Evolutionary conservation across 257 asterid genomes (phyloP), one percentile per base, ranked within the genome.

Genomic region (Osmanthus fragrans): DNA sequence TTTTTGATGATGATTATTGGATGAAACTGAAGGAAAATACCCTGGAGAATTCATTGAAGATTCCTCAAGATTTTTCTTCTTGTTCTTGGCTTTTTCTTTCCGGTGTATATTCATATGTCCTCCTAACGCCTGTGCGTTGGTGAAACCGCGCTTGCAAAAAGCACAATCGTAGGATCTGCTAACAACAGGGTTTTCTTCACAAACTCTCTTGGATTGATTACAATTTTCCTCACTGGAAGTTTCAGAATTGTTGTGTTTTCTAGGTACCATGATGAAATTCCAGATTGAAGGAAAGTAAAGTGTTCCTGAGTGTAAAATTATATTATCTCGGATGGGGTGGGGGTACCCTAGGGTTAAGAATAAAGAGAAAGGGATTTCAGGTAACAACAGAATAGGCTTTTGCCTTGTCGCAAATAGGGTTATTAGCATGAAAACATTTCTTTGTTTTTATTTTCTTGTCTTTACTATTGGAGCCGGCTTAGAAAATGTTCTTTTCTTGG

Each of bases 21-120:
- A 64, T n/a, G 83, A 68, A 76, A 75, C 36, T 27, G 79, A 78
- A 42, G 80, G 40, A 39, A 54, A 76, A 42, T 74, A 78, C 85
- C 86, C 80, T 70, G 84, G 7, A 60, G 67, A 49, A 66, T 51
- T 79, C 39, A 70, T 71, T 0, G 79, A 79, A 54, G 83, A 18
- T n/a, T 76, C 78, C 21, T 80, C 79, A 1, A 40, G 73, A 68
- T 54, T 80, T 4, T 82, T 87, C 19, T 85, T 80, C 86, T 88
- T 89, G 39, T 86, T 89, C 66, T 85, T 89, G 47, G 89, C 77
- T 72, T 89, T 92, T 37, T 94, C 98, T 76, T 89, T 94, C 75
- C 98, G 79, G 65, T 94, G 97, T 77, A 94, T 92, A 70, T 94
- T 94, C 98, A 94, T 92, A 76, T 94, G 98, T 0, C 98, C 98